Evolutionary conservation across 371 early-diverging fungal species (phyloP), one percentile per base, ranked within the genome.

Genomic region (Lichtheimia hyalospora): DNA sequence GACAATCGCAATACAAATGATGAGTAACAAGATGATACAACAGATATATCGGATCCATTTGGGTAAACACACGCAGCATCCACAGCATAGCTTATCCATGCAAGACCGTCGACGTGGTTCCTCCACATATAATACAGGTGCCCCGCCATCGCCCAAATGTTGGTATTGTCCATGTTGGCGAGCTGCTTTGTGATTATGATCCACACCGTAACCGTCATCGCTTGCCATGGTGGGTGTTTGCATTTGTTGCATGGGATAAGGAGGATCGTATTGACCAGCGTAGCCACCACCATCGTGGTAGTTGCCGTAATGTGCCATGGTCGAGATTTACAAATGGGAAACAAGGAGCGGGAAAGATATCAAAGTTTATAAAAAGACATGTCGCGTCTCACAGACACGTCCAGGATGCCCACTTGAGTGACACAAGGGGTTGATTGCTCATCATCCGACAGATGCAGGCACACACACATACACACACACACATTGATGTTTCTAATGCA

Each of bases 11-110:
- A 79, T 43, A 25, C 63, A 70, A 39, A 72, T 25, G 54, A 79
- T 66, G 34, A 79, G 58, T 14, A 80, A 59, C 27, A 71, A 57
- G n/a, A 80, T 53, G 25, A 76, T 28, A 54, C 81, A 80, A 43
- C 67, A 69, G 40, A 73, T 65, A 67, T 67, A 77, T 28, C 81
- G 69, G 16, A 66, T 20, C 81, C 81, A 80, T 27, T 68, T 73
- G 1, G 81, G 81, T 51, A 75, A 77, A 27, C 81, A 80, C 2
- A 70, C 68, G 54, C 77, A 80, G 49, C 81, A 80, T 5, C 72
- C 77, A 58, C 81, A 80, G 27, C 81, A 80, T 10, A 74, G 15
- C n/a, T 64, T 72, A 21, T 73, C 81, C 24, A 68, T 56, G 40
- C 81, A 80, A 3, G 81, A 69, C 15, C 77, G 64, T 34, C 42